Evolutionary conservation across 2,329 filamentous ascomycete species (phyloP).

Genomic region (Westerdykella ornata): DNA sequence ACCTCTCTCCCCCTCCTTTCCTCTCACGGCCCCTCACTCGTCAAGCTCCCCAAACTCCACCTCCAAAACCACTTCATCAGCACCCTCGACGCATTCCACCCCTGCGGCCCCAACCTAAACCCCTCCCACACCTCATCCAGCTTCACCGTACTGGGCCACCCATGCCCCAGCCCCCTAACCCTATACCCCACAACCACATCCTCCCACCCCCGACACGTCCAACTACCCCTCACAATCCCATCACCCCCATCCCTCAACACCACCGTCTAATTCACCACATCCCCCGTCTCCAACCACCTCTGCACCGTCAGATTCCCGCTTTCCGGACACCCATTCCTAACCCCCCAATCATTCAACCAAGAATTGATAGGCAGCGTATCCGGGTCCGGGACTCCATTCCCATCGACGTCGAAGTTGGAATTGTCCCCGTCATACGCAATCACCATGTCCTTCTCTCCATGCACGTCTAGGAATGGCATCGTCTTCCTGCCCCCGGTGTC

Average conservation of each 20-base stretch:
- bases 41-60: constrained; percentile 9
- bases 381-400: constrained; percentile 10
- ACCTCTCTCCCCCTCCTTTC: too few relatives aligned
- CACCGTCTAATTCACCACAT: not conserved
- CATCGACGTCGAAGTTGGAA: constrained; percentile 14
- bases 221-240: constrained; percentile 4
- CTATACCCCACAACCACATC: constrained; percentile 12
- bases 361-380: constrained; percentile 11
- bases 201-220: constrained; percentile 12
- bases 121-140: constrained; percentile 18
- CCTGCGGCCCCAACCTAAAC: constrained; percentile 13
- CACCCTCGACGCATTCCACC: constrained; percentile 17
- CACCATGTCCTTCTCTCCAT: constrained; percentile 17
- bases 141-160: constrained; percentile 43
- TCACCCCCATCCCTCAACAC: constrained; percentile 10
- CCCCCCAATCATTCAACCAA: constrained; percentile 12
- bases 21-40: too few relatives aligned
- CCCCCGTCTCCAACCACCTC: constrained; percentile 2
- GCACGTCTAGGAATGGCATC: constrained; percentile 17
- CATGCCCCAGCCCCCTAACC: constrained; percentile 48
- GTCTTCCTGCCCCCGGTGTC: constrained; percentile 1
- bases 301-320: not conserved
- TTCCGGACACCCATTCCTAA: constrained; percentile 7
- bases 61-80: constrained; percentile 17
- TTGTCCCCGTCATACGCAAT: constrained; percentile 21